These are phyloP conservation scores for Arabidopsis lyrata DNA, from an alignment of 441 rosid genomes.

Conservation along the genomic window DNA sequence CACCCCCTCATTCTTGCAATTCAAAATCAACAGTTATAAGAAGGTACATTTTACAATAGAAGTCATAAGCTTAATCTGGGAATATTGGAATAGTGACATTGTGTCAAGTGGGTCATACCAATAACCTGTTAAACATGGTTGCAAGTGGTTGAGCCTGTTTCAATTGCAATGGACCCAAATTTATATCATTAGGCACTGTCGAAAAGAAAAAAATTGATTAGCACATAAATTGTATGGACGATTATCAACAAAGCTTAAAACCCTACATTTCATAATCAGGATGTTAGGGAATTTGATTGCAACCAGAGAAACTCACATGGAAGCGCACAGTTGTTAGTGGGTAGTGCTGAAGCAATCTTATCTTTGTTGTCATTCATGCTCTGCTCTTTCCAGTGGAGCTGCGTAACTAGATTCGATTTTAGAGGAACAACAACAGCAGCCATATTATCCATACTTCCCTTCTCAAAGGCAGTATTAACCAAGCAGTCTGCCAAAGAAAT, in stretches of 20 bases:
- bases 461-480: constrained; percentile 71
- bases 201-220: constrained; percentile 34
- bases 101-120: constrained; percentile 61
- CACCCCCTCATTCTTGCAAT: constrained; percentile 10
- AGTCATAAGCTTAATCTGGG: constrained; percentile 10
- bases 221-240: constrained; percentile 29
- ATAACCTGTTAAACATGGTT: constrained; percentile 70
- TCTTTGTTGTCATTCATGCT: constrained; percentile 48
- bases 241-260: constrained; percentile 26
- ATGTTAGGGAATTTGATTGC: constrained; percentile 20
- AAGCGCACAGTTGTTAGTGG: constrained; percentile 48
- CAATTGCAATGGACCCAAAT: constrained; percentile 54
- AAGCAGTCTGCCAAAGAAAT: constrained; percentile 85
- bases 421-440: constrained; percentile 89
- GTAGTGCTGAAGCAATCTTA: constrained; percentile 46
- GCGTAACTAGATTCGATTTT: constrained; percentile 53
- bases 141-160: constrained; percentile 60
- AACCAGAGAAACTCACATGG: constrained; percentile 56
- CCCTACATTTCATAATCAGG: constrained; percentile 25
- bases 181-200: constrained; percentile 53
- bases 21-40: background rate
- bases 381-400: constrained; percentile 51
- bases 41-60: constrained; percentile 11
- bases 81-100: constrained; percentile 13
- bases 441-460: constrained; percentile 90